Evolutionary conservation across 768 basidiomycete species (phyloP).

Genomic region (Boletellus ananas): DNA sequence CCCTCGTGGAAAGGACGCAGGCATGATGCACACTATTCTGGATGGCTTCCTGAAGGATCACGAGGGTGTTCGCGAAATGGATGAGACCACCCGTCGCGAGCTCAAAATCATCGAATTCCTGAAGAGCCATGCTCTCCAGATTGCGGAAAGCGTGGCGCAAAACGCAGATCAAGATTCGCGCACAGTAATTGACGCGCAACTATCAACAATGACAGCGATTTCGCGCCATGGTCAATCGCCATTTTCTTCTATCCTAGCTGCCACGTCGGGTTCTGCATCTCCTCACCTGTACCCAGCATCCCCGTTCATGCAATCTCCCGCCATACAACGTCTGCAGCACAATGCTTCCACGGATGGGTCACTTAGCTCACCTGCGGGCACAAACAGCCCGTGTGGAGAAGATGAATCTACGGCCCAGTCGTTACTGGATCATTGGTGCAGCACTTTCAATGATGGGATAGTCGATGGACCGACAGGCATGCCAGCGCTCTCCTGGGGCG

Average conservation of each 20-base stretch:
- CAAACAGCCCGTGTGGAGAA: slow-evolving; percentile 68
- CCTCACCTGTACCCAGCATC: slow-evolving; percentile 27
- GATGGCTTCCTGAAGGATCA: slow-evolving; percentile 71
- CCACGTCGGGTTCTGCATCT: slow-evolving; percentile 16
- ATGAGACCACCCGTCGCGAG: slow-evolving; percentile 79
- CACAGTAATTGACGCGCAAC: slow-evolving; percentile 35
- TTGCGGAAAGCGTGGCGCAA: slow-evolving; percentile 33
- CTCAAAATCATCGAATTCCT: slow-evolving; percentile 83
- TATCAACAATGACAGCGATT: slow-evolving; percentile 9
- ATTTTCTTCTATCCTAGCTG: slow-evolving; percentile 24
- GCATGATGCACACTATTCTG: slow-evolving; percentile 72
- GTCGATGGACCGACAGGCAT: slow-evolving; percentile 48
- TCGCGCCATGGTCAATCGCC: slow-evolving; percentile 16
- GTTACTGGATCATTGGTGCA: slow-evolving; percentile 81
- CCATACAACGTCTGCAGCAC: slow-evolving; percentile 62
- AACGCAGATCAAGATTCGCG: slow-evolving; percentile 14
- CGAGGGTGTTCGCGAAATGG: slow-evolving; percentile 54
- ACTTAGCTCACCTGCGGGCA: slow-evolving; percentile 55
- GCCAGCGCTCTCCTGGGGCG: slow-evolving; percentile 55
- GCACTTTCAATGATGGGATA: slow-evolving; percentile 67
- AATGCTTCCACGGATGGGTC: slow-evolving; percentile 39
- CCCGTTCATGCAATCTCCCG: slow-evolving; percentile 39
- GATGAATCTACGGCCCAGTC: slow-evolving; percentile 75
- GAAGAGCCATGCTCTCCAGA: slow-evolving; percentile 62
- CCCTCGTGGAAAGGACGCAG: slow-evolving; percentile 65